phyloP scores from a whole-genome alignment of 495 filamentous ascomycete genomes.

The Penicillium mononematosum region DNA sequence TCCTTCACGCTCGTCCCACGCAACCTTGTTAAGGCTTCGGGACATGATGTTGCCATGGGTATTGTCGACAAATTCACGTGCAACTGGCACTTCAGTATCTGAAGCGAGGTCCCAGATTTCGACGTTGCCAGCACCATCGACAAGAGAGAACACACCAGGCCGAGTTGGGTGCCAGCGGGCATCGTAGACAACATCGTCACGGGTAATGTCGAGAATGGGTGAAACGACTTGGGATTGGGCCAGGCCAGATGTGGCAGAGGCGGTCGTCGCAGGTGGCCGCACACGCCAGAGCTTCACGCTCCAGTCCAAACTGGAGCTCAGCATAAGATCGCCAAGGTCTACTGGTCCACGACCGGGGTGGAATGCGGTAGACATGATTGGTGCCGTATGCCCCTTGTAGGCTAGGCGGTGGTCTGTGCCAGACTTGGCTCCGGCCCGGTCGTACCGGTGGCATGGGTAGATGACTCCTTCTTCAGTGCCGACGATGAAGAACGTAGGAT shows the following conservation, averaged over 20 bases:
- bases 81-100: constrained; percentile 87
- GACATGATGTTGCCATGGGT: constrained; percentile 55
- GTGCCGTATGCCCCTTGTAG: constrained; percentile 86
- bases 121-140: constrained; percentile 89
- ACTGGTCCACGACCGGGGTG: constrained; percentile 87
- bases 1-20: constrained; percentile 89
- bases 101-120: constrained; percentile 94
- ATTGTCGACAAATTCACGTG: constrained; percentile 48
- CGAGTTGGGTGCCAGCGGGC: constrained; percentile 89
- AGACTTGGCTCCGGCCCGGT: constrained; percentile 92
- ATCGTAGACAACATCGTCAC: constrained; percentile 96
- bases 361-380: constrained; percentile 94
- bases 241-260: constrained; percentile 42
- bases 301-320: constrained; percentile 89
- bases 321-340: constrained; percentile 91
- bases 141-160: constrained; percentile 88
- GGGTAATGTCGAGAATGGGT: constrained; percentile 82
- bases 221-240: constrained; percentile 47
- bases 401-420: constrained; percentile 82
- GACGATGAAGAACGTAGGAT: constrained; percentile 96
- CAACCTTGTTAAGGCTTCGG: constrained; percentile 85
- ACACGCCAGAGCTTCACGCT: constrained; percentile 96
- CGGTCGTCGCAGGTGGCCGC: constrained; percentile 59
- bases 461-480: constrained; percentile 96
- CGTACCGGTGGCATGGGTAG: constrained; percentile 94